Conservation (phyloP, 1,284 basidiomycete species). For the Cystobasidium sp. region DNA sequence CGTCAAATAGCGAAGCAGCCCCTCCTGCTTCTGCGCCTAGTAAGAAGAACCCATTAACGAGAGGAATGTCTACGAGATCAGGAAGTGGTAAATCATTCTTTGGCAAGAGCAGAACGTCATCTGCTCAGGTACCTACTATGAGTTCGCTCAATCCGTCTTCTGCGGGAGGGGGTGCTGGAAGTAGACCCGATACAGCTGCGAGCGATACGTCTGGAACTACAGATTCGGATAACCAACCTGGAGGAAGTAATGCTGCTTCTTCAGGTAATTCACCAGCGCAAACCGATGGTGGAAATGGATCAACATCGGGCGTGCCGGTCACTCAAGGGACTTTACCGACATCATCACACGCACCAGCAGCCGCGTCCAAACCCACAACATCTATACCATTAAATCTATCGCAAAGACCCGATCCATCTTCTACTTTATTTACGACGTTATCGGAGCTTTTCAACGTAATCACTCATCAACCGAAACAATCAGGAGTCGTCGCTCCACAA, state of each 20-base stretch:
- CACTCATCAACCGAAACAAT: conserved; percentile 60
- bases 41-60: conserved; percentile 33
- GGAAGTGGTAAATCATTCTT: conserved; percentile 32
- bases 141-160: conserved; percentile 2
- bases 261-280: conserved; percentile 1
- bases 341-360: conserved; percentile 41
- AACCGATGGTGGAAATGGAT: conserved; percentile 31
- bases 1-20: conserved; percentile 17
- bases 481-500: conserved; percentile 81
- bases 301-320: conserved; percentile 50
- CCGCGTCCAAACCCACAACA: conserved; percentile 38
- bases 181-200: conserved; percentile 13
- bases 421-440: conserved; percentile 83
- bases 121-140: conserved; percentile 21
- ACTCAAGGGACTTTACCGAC: conserved; percentile 52
- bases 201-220: conserved; percentile 15
- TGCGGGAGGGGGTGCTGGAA: neutral
- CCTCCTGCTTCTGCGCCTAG: neutral
- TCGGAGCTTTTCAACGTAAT: conserved; percentile 87
- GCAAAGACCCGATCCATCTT: conserved; percentile 48
- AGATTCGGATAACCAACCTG: conserved; percentile 3
- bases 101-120: conserved; percentile 13
- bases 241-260: conserved; percentile 29
- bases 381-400: conserved; percentile 43
- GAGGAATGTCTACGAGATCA: conserved; percentile 36